Conservation (phyloP, 257 asterid species). For the Buddleja alternifolia region DNA sequence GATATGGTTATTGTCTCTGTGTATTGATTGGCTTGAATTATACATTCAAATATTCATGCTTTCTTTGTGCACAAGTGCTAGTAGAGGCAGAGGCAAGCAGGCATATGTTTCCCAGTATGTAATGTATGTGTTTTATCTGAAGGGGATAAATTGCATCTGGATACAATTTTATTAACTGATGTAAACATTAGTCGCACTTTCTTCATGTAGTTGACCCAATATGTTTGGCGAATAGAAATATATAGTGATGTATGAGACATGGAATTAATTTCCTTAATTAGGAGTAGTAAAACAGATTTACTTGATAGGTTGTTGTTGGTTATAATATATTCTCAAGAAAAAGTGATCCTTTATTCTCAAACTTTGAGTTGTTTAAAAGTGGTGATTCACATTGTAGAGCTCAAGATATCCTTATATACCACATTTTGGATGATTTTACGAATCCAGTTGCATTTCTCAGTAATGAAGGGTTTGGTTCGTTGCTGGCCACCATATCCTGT, state of each 20-base stretch:
- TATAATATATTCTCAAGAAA: neutral
- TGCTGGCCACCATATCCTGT: neutral
- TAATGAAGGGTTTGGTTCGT: no score
- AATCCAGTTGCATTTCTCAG: no score
- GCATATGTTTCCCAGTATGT: no score
- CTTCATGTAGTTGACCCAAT: no score
- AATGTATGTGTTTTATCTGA: neutral
- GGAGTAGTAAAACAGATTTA: neutral
- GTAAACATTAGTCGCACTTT: no score
- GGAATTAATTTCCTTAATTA: no score
- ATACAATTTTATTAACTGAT: neutral
- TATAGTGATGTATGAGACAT: no score
- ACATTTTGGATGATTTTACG: slow-evolving; percentile 7
- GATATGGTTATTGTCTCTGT: no score
- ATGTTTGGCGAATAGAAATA: no score
- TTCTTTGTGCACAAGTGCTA: neutral
- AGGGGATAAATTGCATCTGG: neutral
- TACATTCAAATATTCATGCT: neutral
- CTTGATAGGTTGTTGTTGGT: neutral
- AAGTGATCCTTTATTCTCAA: neutral
- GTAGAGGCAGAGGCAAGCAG: neutral
- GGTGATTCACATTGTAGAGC: neutral
- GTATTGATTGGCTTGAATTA: slow-evolving; percentile 7
- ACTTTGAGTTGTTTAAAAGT: neutral
- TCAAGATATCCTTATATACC: neutral